Conservation (phyloP, 768 basidiomycete genomes). For the Rhizopogon salebrosus region DNA sequence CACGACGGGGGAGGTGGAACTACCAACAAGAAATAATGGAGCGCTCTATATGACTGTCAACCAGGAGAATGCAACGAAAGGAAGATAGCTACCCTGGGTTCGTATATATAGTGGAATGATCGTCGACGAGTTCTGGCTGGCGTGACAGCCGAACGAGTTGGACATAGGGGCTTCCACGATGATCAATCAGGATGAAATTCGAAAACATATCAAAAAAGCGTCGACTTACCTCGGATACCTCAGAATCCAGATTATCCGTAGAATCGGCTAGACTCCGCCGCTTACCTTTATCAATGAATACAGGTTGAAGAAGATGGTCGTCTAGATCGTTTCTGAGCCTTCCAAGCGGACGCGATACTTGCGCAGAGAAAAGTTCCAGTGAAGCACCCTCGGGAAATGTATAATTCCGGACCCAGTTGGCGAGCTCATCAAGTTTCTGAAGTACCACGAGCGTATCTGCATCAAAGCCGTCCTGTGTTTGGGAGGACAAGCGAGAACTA, state of each 20-base stretch:
- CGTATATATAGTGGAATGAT: constrained; percentile 23
- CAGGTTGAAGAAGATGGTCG: not conserved
- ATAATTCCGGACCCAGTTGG: constrained; percentile 19
- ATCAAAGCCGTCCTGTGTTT: constrained; percentile 14
- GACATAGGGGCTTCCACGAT: not conserved
- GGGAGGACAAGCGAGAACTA: not conserved
- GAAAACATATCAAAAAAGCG: not conserved
- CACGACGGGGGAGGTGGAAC: constrained; percentile 25
- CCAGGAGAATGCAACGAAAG: not conserved
- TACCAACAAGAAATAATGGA: constrained; percentile 27
- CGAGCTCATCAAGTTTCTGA: constrained; percentile 22
- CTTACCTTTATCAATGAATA: constrained; percentile 16
- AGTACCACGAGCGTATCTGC: constrained; percentile 23
- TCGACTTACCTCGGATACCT: not conserved
- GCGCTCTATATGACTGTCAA: constrained; percentile 14
- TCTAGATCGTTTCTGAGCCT: not conserved
- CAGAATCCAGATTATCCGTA: not conserved
- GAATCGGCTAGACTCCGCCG: constrained; percentile 8
- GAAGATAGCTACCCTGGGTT: constrained; percentile 14
- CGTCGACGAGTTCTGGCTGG: not conserved
- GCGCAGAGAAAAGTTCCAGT: not conserved
- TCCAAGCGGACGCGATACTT: not conserved
- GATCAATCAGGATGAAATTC: not conserved
- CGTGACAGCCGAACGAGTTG: not conserved
- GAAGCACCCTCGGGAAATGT: constrained; percentile 10